Conservation (phyloP, 345 rosid species). For the Sisymbrium altissimum region DNA sequence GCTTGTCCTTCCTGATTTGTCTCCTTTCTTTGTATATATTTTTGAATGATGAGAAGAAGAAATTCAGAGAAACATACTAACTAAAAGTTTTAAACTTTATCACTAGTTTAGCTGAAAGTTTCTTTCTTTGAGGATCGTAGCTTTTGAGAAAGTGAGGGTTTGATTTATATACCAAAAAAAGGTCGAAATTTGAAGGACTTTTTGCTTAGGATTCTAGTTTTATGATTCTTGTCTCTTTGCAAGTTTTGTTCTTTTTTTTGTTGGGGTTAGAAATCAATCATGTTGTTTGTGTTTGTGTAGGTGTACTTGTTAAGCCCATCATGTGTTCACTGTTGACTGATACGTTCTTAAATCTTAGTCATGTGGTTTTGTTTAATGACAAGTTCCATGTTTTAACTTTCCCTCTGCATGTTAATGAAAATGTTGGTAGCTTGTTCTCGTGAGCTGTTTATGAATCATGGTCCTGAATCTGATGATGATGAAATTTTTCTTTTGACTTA, state of each 20-base stretch:
- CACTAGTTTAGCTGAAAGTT: not conserved
- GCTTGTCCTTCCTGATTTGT: conserved; percentile 9
- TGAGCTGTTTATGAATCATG: not conserved
- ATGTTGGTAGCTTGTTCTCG: not conserved
- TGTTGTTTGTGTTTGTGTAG: not conserved
- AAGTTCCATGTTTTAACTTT: not conserved
- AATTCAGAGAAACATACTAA: not conserved
- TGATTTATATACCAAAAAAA: not conserved
- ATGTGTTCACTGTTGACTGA: no score
- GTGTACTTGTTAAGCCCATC: no score
- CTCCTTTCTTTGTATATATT: not conserved
- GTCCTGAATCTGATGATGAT: not conserved
- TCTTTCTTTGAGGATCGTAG: not conserved
- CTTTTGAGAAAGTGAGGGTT: not conserved
- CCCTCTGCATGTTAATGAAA: not conserved
- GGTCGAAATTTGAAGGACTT: not conserved
- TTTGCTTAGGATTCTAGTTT: not conserved
- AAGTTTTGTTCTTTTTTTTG: not conserved
- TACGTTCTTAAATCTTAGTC: no score
- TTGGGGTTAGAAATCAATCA: not conserved
- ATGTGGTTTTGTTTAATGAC: conserved; percentile 3
- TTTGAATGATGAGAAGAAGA: conserved; percentile 4
- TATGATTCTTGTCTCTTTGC: conserved; percentile 8
- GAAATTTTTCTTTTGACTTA: not conserved
- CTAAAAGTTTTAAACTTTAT: not conserved